Percentiles rank a stretch among this genome's conserved stretches.
phyloP scores from a whole-genome alignment of 805 yeast genomes.

The Wickerhamiella nectarea region DNA sequence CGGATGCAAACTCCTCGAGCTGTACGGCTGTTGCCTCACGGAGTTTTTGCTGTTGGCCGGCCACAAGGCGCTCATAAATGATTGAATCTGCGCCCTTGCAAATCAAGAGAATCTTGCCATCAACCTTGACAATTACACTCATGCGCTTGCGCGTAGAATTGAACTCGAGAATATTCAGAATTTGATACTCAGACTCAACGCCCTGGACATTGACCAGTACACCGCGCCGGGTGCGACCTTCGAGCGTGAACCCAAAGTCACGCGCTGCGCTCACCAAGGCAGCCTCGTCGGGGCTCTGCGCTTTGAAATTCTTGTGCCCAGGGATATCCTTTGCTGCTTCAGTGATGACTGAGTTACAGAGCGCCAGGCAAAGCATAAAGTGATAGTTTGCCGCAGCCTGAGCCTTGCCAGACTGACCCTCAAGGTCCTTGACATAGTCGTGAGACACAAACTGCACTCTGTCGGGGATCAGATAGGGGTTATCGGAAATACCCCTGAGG shows the following conservation, averaged over 20 bases:
- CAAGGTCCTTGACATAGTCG: constrained; percentile 43
- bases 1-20: constrained; percentile 60
- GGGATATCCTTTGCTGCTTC: constrained; percentile 31
- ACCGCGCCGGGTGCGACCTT: constrained; percentile 41
- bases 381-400: constrained; percentile 41
- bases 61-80: constrained; percentile 40
- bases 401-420: constrained; percentile 27
- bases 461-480: constrained; percentile 40
- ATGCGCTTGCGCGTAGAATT: constrained; percentile 67
- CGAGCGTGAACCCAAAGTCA: constrained; percentile 57
- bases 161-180: constrained; percentile 53
- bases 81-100: constrained; percentile 73
- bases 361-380: constrained; percentile 58
- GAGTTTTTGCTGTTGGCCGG: constrained; percentile 31
- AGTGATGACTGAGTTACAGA: constrained; percentile 69
- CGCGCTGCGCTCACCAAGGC: constrained; percentile 69
- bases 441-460: constrained; percentile 56
- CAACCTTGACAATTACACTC: constrained; percentile 49
- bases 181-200: constrained; percentile 32
- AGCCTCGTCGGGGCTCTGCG: constrained; percentile 78
- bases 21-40: constrained; percentile 53
- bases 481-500: constrained; percentile 28
- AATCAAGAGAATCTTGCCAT: constrained; percentile 34
- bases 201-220: constrained; percentile 38
- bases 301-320: constrained; percentile 44